phyloP scores from a whole-genome alignment of 139 green algal genomes.

The Parachlorella kessleri region DNA sequence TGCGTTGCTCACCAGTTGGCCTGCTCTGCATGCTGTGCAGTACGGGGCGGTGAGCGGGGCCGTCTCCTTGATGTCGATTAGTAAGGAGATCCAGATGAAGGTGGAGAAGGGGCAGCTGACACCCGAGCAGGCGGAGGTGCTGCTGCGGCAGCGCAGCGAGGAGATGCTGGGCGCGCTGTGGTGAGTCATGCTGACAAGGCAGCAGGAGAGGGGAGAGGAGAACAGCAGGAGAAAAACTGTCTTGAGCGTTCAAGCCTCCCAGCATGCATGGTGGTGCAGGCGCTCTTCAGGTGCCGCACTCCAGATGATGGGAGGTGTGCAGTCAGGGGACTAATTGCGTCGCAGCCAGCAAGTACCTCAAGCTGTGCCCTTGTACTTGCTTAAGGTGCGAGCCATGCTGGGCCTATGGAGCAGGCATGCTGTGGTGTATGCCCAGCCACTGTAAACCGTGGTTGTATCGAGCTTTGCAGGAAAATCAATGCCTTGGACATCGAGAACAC shows the following conservation, averaged over 20 bases:
- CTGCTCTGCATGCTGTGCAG: slow-evolving; percentile 17
- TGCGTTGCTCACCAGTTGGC: no score
- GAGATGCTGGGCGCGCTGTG: slow-evolving; percentile 48
- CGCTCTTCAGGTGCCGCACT: no score
- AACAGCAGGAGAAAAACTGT: slow-evolving; percentile 46
- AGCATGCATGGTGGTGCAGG: slow-evolving; percentile 39
- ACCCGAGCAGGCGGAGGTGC: slow-evolving; percentile 4
- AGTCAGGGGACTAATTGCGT: no score
- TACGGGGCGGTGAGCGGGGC: slow-evolving; percentile 11
- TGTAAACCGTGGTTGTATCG: no score
- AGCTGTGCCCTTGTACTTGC: no score
- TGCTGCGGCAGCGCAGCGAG: slow-evolving; percentile 31
- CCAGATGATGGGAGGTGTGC: no score
- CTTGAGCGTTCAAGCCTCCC: not conserved
- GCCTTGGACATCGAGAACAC: slow-evolving; percentile 88
- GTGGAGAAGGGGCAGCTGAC: slow-evolving; percentile 33
- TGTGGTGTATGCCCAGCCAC: no score
- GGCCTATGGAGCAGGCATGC: no score
- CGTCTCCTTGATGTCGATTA: slow-evolving; percentile 7
- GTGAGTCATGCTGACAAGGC: slow-evolving; percentile 45
- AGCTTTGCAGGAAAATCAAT: slow-evolving; percentile 81
- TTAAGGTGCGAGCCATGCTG: no score
- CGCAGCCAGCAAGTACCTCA: no score
- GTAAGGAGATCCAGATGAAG: slow-evolving; percentile 25
- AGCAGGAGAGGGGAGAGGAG: slow-evolving; percentile 48